These are phyloP conservation scores for Durusdinium trenchii DNA, from an alignment of 73 alveolate species.

Conservation along the genomic window DNA sequence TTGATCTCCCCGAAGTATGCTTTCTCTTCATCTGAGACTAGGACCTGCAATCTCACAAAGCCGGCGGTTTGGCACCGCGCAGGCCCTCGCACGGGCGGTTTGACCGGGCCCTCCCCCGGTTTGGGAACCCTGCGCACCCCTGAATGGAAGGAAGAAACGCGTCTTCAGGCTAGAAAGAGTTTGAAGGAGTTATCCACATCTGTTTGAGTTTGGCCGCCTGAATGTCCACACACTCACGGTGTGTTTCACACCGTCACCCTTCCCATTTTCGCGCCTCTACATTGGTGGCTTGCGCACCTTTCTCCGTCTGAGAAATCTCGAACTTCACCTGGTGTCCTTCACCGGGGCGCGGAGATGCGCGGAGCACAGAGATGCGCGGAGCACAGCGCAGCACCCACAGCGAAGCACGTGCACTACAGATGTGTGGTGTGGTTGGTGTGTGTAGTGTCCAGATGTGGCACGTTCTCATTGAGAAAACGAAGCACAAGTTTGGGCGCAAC, in stretches of 20 bases:
- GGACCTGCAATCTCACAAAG: background rate
- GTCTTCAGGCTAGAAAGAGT: no score
- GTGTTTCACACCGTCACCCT: background rate
- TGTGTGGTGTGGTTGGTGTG: no score
- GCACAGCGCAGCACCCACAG: background rate
- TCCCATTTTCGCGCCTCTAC: slow-evolving; percentile 20
- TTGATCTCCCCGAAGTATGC: slow-evolving; percentile 78
- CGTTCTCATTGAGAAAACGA: background rate
- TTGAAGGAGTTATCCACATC: no score
- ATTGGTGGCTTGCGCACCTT: slow-evolving; percentile 82
- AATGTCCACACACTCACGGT: background rate
- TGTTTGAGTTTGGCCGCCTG: no score
- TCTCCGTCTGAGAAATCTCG: slow-evolving; percentile 50
- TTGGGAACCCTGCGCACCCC: no score
- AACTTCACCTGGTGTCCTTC: slow-evolving; percentile 57
- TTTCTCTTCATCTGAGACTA: background rate
- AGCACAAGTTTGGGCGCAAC: background rate
- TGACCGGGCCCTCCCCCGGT: background rate
- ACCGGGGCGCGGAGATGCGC: background rate
- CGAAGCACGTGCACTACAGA: no score
- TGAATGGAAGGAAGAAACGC: no score
- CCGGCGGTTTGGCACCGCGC: background rate
- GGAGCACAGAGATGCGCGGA: background rate
- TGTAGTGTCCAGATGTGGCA: background rate
- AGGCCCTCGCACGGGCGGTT: background rate